Evolutionary conservation across 2,329 filamentous ascomycete species (phyloP), one percentile per base, ranked within the genome.

Genomic region (Pestalotiopsis sp.): DNA sequence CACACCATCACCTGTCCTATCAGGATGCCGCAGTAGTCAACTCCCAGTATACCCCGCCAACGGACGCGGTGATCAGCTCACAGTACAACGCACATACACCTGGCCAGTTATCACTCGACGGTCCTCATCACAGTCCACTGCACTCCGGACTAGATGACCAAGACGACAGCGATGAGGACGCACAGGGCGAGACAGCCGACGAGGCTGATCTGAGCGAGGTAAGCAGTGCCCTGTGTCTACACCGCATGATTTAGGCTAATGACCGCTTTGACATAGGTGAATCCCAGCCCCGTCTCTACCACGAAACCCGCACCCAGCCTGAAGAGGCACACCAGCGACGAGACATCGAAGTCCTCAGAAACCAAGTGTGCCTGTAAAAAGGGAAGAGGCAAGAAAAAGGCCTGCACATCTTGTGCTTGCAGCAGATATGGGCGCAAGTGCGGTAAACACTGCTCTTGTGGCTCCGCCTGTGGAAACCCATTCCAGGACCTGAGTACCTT

Each of bases 301-400:
- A 22, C 22, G 35, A 44, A 48, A 22, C 60, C 60, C 4, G 60
- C 14, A n/a, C 60, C 60, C 13, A 63, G 11, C 22, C 40, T 48
- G 13, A 55, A 65, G 24, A 55, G 48, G n/a, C 17, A 72, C 73
- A 11, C 72, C 73, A 30, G 73, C 73, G 44, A 71, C 63, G 76
- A 76, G 56, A 73, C 67, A 65, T 71, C 67, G 64, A 75, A 71
- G 66, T 70, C 62, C 55, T 71, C 66, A 35, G 74, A 76, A 61
- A 72, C 72, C 20, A 75, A 73, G 64, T 78, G 77, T 63, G 71
- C 75, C 24, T 78, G 77, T 65, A 78, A 77, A 56, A 78, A 76
- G 48, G 75, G 75, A 10, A 75, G 77, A 3, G 77, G 77, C 2
- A 77, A 77, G 68, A 78, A 78, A 71, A 78, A 76, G 65, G 72